Base-by-base conservation (phyloP, 176 grass and related monocot genomes). In the Carex parvula region DNA sequence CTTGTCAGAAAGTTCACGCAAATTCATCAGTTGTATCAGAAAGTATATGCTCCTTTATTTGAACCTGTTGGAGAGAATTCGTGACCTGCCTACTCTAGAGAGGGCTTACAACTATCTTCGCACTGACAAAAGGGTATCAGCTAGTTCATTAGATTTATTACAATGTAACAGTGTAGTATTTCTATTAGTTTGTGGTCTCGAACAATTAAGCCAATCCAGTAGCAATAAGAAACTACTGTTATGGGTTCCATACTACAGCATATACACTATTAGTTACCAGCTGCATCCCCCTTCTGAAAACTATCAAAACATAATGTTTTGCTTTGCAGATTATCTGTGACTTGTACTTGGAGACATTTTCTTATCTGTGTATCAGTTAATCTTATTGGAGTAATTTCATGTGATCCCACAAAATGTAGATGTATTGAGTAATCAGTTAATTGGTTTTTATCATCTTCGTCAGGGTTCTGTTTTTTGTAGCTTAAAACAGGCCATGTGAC, bases 1-100 rank as follows among this genome's bases (percentile, higher is more conserved):
- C 88, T 93, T 98, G 75, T 98, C 93, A 81, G 96, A 98, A 92
- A 98, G 96, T 93, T 98, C 96, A 70, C 84, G 93, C 13, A 98
- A 95, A 88, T 98, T 93, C 70, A 98, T 98, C 64, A 95, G 90
- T 69, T 98, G 93, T 86, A 94, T 98, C 70, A 92, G 93, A 82
- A 98, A 98, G 77, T 98, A 95, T 84, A 84, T 92, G 84, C 69
- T 98, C 67, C 84, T 98, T 66, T 95, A 98, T 86, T 87, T 98
- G 71, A 88, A 90, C 70, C 87, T 98, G 59, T 84, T 98, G 87
- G 96, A 98, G 93, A 91, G 90, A 84, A 95, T 89, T 35, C 75
- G 46, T 81, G 96, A 98, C 70, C 35, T 98, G 81, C 91, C 83
- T 82, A 98, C 93, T 81, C 93, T 98, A 8, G 96, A 98, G 81